These are phyloP conservation scores for Rubia yunnanensis DNA, from an alignment of 257 asterid genomes.

Conservation along the genomic window DNA sequence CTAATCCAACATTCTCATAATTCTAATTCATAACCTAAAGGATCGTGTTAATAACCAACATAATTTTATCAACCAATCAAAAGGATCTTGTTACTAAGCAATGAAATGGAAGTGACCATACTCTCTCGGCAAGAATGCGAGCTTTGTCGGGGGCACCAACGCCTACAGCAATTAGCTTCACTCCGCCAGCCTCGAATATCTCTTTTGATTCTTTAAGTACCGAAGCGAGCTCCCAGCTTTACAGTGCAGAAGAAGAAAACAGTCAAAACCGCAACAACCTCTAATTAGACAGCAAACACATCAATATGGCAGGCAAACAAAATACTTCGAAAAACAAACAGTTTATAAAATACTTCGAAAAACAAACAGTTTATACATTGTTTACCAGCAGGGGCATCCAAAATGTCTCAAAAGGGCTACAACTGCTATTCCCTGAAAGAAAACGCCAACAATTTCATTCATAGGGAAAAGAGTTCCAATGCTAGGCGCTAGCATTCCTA, in stretches of 20 bases:
- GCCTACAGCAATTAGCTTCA: constrained; percentile 81
- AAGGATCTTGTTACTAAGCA: not conserved
- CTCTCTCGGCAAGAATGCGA: constrained; percentile 75
- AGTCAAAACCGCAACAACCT: not conserved
- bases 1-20: not conserved
- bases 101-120: constrained; percentile 14
- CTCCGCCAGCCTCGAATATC: constrained; percentile 67
- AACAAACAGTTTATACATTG: not conserved
- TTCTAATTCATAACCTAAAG: not conserved
- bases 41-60: too few relatives aligned
- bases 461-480: not conserved
- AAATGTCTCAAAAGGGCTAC: constrained; percentile 91
- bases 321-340: not conserved
- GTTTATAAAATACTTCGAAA: not conserved
- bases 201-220: constrained; percentile 55
- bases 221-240: constrained; percentile 86
- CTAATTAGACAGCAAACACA: not conserved
- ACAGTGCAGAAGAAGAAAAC: constrained; percentile 5
- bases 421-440: constrained; percentile 67
- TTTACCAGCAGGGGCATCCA: constrained; percentile 87
- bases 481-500: not conserved
- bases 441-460: not conserved
- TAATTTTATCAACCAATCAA: not conserved
- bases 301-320: not conserved
- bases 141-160: constrained; percentile 87